Evolutionary conservation across 1,139 yeast genomes (phyloP), one percentile per base, ranked within the genome.

Genomic region (Protomyces lactucae-debilis): DNA sequence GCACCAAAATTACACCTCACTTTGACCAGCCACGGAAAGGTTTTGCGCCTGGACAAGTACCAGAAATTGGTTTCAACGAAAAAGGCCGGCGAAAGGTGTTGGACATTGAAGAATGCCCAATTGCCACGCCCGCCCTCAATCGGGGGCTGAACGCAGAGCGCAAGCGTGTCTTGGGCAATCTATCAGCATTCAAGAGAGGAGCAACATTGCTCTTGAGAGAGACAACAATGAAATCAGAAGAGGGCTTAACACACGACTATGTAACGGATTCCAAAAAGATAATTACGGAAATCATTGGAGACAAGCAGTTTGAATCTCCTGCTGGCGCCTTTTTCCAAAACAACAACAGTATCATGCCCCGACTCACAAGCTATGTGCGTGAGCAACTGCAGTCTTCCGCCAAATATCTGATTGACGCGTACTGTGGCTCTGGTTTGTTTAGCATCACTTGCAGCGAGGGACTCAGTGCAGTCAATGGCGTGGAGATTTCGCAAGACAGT

Each of bases 1-100:
- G 99, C 73, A 93, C 99, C 0, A 93, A 93, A 73, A 80, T 93
- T 61, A 93, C 99, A 0, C 99, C 99, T 3, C 99, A 93, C 77
- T 93, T 92, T 76, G 93, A 90, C 72, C 78, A 90, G 52, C 95
- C 96, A n/a, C 79, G 82, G 69, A 79, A 78, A 61, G 65, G 60
- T 3, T 74, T 73, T 68, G 69, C 73, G 68, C 63, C 43, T 12
- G 74, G 74, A 48, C 76, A 78, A 67, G 68, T 75, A 61, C 72
- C 78, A 43, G 83, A 88, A 21, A 79, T 93, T 65, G 99, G 99
- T 0, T 93, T 92, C 77, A 97, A 96, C 8, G 82, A 88, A 65
- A 68, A 88, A 83, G 79, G 97, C 85, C 59, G 86, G 83, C 77
- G 93, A 86, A 37, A 78, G 75, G 70, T 92, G 85, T 77, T 93